A percentile compares a stretch with the other conserved stretches of the same genome.
These are phyloP conservation scores for Trametes sp. DNA, from an alignment of 1,284 basidiomycete species.

Conservation along the genomic window DNA sequence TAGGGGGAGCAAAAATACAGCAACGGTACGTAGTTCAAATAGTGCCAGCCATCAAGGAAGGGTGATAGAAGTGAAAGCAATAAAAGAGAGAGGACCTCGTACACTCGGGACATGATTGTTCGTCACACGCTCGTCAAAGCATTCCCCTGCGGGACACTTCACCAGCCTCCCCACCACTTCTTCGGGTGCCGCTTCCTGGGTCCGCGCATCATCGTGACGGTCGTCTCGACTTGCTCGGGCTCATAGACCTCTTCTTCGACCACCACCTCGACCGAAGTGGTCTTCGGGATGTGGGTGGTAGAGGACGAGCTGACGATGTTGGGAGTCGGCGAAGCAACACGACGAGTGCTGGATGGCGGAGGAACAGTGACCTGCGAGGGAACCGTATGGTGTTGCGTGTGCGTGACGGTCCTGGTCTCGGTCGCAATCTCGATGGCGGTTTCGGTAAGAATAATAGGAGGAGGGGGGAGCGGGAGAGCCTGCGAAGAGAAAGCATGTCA, in stretches of 20 bases:
- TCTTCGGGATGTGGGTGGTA: constrained; percentile 66
- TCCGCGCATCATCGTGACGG: constrained; percentile 32
- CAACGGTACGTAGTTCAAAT: constrained; percentile 26
- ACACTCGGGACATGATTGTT: constrained; percentile 32
- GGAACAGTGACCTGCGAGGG: constrained; percentile 66
- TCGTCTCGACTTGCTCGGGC: constrained; percentile 33
- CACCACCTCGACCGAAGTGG: constrained; percentile 72
- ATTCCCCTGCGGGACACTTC: constrained; percentile 19
- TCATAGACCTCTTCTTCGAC: constrained; percentile 58
- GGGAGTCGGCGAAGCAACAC: constrained; percentile 75
- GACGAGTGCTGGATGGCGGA: constrained; percentile 79
- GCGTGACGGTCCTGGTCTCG: constrained; percentile 69
- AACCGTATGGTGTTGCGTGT: constrained; percentile 60
- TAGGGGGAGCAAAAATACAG: constrained; percentile 31
- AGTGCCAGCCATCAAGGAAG: constrained; percentile 34
- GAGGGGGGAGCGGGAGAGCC: constrained; percentile 54
- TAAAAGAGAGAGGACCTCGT: constrained; percentile 37
- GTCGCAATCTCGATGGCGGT: constrained; percentile 55
- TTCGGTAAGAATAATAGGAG: constrained; percentile 64
- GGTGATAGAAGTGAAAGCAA: constrained; percentile 33
- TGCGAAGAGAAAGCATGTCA: constrained; percentile 48
- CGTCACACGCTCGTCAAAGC: constrained; percentile 32
- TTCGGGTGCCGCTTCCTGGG: constrained; percentile 32
- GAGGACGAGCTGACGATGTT: constrained; percentile 62
- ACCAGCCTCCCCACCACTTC: constrained; percentile 37